Base-by-base conservation (phyloP, 2,329 filamentous ascomycete genomes). In the Colletotrichum sp. region DNA sequence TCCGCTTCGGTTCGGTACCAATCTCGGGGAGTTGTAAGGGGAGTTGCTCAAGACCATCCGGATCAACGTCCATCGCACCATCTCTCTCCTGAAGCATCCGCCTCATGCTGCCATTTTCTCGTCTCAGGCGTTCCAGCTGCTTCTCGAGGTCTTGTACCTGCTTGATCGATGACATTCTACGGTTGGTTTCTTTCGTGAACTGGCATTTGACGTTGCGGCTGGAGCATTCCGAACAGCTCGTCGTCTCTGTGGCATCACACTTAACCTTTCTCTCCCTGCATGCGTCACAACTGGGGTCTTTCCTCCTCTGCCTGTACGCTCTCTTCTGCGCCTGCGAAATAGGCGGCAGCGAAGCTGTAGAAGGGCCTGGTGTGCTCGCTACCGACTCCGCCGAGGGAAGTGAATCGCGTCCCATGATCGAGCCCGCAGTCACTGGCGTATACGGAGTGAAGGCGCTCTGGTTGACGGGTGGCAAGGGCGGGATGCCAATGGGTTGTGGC, bases 101-200 rank as follows among this genome's bases (percentile, higher is more conserved):
- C 68, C 92, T 92, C 52, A 98, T 87, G 77, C 93, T 93, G 72
- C 88, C 90, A 81, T 98, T 96, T 83, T 98, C 94, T 74, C 95
- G 92, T 82, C 93, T 94, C 55, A 97, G 90, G 68, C 93, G 91
- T 63, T 94, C 91, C 81, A 98, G 92, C 85, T 98, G 96, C 84
- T 95, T 97, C 86, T 99, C 96, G 30, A 99, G 89, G 83, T 99
- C 97, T 85, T 99, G 97, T 15, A 99, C 95, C 88, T 98, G 97
- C 91, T 99, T 99, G 86, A 99, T 99, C 2, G 96, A 99, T 21
- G 97, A 99, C 97, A 99, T 99, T 77, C 97, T 93, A 75, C 97
- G 92, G 84, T 99, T 99, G 15, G 97, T 99, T 85, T 99, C 97
- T 86, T 99, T 99, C 66, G 97, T 99, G 83, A 99, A 99, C 82